These are phyloP conservation scores for Penicillium verhagenii DNA, from an alignment of 495 filamentous ascomycete species.

Conservation along the genomic window DNA sequence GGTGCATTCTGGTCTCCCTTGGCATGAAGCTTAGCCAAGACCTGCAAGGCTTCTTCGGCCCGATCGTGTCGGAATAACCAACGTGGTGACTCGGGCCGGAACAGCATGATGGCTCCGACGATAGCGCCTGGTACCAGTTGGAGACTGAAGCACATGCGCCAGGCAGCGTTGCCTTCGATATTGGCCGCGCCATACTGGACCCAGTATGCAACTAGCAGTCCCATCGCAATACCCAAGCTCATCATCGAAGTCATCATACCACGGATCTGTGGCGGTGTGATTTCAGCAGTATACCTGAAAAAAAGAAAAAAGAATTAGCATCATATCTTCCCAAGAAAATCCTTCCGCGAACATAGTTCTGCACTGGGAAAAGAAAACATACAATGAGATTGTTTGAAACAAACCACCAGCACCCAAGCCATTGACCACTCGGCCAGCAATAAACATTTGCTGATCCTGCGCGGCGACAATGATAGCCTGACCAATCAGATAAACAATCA, in stretches of 20 bases:
- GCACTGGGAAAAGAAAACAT: background rate
- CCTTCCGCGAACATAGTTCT: too few species aligned
- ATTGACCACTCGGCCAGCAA: background rate
- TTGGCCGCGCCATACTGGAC: background rate
- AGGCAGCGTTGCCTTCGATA: background rate
- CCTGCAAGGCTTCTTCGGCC: background rate
- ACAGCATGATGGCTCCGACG: background rate
- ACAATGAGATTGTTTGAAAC: background rate
- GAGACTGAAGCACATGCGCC: slow-evolving; percentile 1
- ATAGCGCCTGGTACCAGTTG: background rate
- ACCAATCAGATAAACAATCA: background rate
- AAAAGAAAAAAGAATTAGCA: too few species aligned
- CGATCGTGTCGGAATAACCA: background rate
- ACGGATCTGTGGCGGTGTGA: background rate
- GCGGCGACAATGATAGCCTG: slow-evolving; percentile 1
- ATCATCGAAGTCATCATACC: slow-evolving; percentile 2
- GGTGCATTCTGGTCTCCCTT: background rate
- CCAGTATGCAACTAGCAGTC: background rate
- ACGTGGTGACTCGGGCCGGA: background rate
- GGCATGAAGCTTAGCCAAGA: background rate
- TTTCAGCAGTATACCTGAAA: background rate
- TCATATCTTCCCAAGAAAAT: too few species aligned
- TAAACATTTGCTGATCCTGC: background rate
- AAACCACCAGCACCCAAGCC: background rate
- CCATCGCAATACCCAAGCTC: slow-evolving; percentile 1